phyloP scores from a whole-genome alignment of 2,329 filamentous ascomycete species.

The Emericellopsis atlantica region DNA sequence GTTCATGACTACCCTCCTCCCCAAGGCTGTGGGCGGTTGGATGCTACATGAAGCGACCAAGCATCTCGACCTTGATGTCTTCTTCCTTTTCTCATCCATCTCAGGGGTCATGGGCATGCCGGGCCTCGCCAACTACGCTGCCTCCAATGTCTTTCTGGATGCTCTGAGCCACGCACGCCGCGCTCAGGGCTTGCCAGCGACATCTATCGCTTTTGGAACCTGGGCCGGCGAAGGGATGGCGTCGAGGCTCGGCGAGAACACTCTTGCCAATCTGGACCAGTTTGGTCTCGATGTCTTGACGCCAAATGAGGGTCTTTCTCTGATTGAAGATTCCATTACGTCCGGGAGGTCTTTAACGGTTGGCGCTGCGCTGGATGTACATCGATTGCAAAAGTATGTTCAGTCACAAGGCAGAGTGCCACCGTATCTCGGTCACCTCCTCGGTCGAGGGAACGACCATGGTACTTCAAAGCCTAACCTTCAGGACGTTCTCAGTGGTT shows the following conservation, averaged over 20 bases:
- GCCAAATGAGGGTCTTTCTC: slow-evolving; percentile 2
- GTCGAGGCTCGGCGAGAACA: slow-evolving; percentile 2
- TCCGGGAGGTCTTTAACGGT: slow-evolving; percentile 2
- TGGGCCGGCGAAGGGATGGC: slow-evolving; percentile 5
- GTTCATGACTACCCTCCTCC: slow-evolving; percentile 10
- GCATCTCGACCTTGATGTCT: slow-evolving; percentile 17
- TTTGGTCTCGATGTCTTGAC: slow-evolving; percentile 4
- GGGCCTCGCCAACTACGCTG: slow-evolving; percentile 23
- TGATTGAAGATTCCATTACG: not conserved
- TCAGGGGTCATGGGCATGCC: slow-evolving; percentile 17
- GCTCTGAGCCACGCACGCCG: slow-evolving; percentile 20
- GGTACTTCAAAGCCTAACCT: not conserved
- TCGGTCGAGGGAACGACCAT: not conserved
- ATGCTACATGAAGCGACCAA: slow-evolving; percentile 14
- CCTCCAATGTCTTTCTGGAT: slow-evolving; percentile 25
- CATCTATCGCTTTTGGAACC: slow-evolving; percentile 5
- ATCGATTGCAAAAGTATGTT: slow-evolving; percentile 1
- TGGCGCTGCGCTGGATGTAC: slow-evolving; percentile 3
- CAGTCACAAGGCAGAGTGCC: not conserved
- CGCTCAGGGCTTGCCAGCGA: slow-evolving; percentile 6
- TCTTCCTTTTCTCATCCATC: slow-evolving; percentile 19
- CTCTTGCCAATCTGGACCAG: slow-evolving; percentile 2
- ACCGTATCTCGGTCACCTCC: not conserved
- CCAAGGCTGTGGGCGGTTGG: slow-evolving; percentile 19
- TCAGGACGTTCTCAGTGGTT: not conserved